Conservation (phyloP, 106 monocot species). For the Cymbidium sinense region DNA sequence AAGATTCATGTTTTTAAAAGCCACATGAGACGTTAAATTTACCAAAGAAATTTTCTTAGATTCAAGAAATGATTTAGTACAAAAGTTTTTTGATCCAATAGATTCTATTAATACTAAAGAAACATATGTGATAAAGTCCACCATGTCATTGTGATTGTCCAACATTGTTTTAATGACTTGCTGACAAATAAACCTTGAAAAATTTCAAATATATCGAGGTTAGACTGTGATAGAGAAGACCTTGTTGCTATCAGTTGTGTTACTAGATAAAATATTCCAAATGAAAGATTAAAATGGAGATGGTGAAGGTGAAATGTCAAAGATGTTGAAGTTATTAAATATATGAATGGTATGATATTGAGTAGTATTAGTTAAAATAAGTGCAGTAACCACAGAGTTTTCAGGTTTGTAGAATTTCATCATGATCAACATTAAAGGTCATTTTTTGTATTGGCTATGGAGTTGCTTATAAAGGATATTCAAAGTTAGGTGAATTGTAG, state of each 20-base stretch:
- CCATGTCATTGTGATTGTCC: not conserved
- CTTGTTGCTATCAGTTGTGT: not conserved
- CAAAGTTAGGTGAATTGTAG: no score
- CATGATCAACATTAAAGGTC: no score
- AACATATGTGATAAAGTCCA: not conserved
- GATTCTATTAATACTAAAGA: not conserved
- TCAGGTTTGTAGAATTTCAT: no score
- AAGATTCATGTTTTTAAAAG: not conserved
- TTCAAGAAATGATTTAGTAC: not conserved
- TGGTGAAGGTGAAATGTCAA: not conserved
- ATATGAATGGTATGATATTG: not conserved
- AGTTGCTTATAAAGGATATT: no score
- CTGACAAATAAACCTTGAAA: not conserved
- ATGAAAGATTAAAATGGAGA: not conserved
- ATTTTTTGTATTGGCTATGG: no score
- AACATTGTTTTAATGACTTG: not conserved
- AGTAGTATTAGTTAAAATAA: no score
- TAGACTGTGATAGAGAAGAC: not conserved
- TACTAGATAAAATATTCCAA: not conserved
- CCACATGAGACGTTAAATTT: not conserved
- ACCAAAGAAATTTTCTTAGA: not conserved
- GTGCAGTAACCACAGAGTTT: no score
- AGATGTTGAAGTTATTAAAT: not conserved
- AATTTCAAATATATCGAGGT: not conserved
- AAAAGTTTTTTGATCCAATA: not conserved